These are phyloP conservation scores for Yarrowia yakushimensis DNA, from an alignment of 805 yeast species.

Conservation along the genomic window DNA sequence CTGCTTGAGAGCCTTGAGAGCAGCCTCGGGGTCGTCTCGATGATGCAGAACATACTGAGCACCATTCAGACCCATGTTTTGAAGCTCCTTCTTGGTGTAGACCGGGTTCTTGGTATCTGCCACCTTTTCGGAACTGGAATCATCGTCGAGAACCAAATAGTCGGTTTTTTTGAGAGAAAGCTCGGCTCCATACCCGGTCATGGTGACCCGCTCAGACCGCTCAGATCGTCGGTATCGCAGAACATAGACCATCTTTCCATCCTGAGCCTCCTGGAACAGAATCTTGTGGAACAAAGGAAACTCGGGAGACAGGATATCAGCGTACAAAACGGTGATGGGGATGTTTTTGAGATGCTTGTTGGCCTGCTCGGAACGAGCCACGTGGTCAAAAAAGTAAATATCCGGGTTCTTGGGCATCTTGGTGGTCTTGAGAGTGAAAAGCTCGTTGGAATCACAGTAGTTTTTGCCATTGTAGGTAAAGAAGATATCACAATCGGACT, in stretches of 20 bases:
- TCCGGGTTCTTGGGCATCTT: constrained; percentile 34
- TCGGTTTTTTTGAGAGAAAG: constrained; percentile 63
- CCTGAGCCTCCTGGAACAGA: constrained; percentile 54
- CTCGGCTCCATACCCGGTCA: constrained; percentile 64
- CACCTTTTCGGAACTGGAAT: constrained; percentile 37
- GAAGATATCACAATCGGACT: constrained; percentile 48
- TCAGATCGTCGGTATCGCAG: constrained; percentile 59
- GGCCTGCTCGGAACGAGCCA: constrained; percentile 48
- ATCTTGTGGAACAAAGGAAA: constrained; percentile 58
- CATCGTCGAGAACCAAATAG: constrained; percentile 61
- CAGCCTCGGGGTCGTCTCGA: constrained; percentile 31
- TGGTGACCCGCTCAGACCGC: constrained; percentile 31
- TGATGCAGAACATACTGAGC: constrained; percentile 38
- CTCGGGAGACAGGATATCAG: constrained; percentile 49
- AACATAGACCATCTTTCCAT: constrained; percentile 66
- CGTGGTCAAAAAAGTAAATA: constrained; percentile 50
- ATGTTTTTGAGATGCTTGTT: constrained; percentile 33
- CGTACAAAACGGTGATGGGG: constrained; percentile 65
- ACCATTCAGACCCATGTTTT: constrained; percentile 35
- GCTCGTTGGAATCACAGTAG: constrained; percentile 66
- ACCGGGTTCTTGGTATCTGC: constrained; percentile 9
- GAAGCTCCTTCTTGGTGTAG: constrained; percentile 30
- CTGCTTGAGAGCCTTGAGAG: constrained; percentile 42
- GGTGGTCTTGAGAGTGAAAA: constrained; percentile 71
- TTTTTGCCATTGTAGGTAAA: constrained; percentile 49